Conservation (phyloP, 768 basidiomycete genomes). For the Pleurotus cornucopiae region DNA sequence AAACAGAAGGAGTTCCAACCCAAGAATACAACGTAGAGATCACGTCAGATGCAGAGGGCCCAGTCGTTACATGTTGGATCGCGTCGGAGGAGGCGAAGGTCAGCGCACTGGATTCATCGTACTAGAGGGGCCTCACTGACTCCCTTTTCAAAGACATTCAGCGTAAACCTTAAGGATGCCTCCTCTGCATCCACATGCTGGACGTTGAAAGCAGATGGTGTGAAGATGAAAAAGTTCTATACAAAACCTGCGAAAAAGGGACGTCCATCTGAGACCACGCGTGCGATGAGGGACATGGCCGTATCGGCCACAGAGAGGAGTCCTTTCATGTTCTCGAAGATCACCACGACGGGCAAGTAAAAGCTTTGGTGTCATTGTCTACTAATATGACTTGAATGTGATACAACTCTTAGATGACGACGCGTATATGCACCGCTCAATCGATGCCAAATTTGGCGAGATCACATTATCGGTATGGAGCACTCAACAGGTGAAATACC, state of each 20-base stretch:
- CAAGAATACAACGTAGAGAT: slow-evolving; percentile 16
- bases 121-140: not conserved
- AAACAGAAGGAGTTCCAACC: slow-evolving; percentile 15
- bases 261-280: not conserved
- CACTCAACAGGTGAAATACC: slow-evolving; percentile 3
- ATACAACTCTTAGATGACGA: slow-evolving; percentile 9
- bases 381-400: no score
- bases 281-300: not conserved
- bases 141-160: not conserved
- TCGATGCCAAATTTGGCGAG: slow-evolving; percentile 1
- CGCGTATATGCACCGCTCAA: slow-evolving; percentile 3
- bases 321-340: slow-evolving; percentile 9
- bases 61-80: slow-evolving; percentile 24
- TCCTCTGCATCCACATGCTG: no score
- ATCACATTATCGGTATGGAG: slow-evolving; percentile 10
- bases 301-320: not conserved
- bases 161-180: not conserved
- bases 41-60: slow-evolving; percentile 8
- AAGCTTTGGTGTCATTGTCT: not conserved
- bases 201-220: no score
- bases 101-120: not conserved
- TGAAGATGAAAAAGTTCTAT: no score
- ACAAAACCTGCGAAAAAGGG: no score
- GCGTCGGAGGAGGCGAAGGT: slow-evolving; percentile 22
- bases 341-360: slow-evolving; percentile 8